Base-by-base conservation (phyloP, 2,329 filamentous ascomycete genomes). In the Arthrobotrys sphaeroides region DNA sequence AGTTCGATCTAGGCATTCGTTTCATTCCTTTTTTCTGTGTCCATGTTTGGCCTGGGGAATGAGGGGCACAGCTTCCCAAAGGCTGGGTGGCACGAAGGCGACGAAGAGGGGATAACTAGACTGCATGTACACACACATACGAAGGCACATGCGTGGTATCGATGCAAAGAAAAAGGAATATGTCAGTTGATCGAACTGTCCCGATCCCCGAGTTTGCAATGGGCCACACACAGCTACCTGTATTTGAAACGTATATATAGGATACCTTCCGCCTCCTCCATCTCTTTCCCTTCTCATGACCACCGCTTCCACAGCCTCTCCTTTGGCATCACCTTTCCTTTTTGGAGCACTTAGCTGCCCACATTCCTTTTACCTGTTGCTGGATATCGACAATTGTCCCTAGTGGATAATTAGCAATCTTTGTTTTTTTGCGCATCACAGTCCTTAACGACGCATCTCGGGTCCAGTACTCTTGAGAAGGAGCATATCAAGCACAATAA, bases 301-400 rank as follows among this genome's bases (percentile, higher is more conserved):
- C 26, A 65, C 26, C 51, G 20, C 33, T 38, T 55, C 49, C 38
- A 62, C 49, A 61, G 59, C 38, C 72, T 69, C 65, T 75, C 59
- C 49, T 69, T 75, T 72, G 62, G 64, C 64, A 57, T 67, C 53
- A 45, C 51, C 64, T 40, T 75, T 75, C 61, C 62, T 53, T 67
- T 74, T 62, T 57, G 28, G 60, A 62, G 61, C 36, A 47, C 42
- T 18, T 38, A 24, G 18, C 61, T 64, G 49, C 64, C 49, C 47
- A 69, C 72, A 65, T 69, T 75, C 72, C 64, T 75, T 72, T 75
- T 57, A 40, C n/a, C 26, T 60, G 61, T 74, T 57, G 55, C 64
- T 68, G 26, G 72, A 64, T 69, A 31, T 47, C 64, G 26, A 53
- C 47, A 33, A 74, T 49, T 59, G 57, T 75, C 72, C 72, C 72